A percentile compares a stretch with the other conserved stretches of the same genome.
phyloP scores from a whole-genome alignment of 805 yeast genomes.

The Metschnikowia orientalis region DNA sequence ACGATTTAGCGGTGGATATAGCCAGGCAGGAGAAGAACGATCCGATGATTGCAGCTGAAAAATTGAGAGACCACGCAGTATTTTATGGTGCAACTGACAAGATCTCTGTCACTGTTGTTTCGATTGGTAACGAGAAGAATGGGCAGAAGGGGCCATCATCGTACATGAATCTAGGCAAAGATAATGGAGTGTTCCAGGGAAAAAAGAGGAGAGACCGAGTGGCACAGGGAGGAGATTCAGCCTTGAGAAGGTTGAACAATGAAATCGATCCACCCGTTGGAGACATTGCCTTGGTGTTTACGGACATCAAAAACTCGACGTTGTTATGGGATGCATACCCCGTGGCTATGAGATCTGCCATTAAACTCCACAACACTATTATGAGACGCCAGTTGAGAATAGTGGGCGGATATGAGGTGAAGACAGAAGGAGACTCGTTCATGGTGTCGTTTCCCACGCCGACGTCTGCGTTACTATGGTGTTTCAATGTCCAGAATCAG shows the following conservation, averaged over 20 bases:
- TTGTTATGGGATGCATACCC: conserved; percentile 90
- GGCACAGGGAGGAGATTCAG: conserved; percentile 58
- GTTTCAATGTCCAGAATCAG: conserved; percentile 87
- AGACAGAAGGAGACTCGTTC: conserved; percentile 98
- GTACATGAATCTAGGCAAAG: conserved; percentile 38
- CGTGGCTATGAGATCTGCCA: conserved; percentile 93
- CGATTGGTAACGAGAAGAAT: conserved; percentile 51
- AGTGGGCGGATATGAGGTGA: conserved; percentile 96
- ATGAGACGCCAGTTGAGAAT: conserved; percentile 92
- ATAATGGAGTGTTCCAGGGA: conserved; percentile 30
- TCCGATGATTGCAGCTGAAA: conserved; percentile 90
- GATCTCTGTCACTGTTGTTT: conserved; percentile 73
- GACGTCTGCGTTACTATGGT: conserved; percentile 87
- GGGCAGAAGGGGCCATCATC: conserved; percentile 26
- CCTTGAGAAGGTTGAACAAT: conserved; percentile 74
- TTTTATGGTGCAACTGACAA: conserved; percentile 85
- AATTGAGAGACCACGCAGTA: conserved; percentile 87
- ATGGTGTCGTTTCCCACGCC: conserved; percentile 97
- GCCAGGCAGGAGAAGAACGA: conserved; percentile 75
- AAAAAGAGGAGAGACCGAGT: conserved; percentile 43
- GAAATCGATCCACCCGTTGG: conserved; percentile 96
- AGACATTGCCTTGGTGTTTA: conserved; percentile 90
- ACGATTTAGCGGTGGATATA: conserved; percentile 86
- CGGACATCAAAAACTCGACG: conserved; percentile 95
- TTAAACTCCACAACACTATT: conserved; percentile 85